These are phyloP conservation scores for Nemania sp. DNA, from an alignment of 2,329 filamentous ascomycete species.

Conservation along the genomic window DNA sequence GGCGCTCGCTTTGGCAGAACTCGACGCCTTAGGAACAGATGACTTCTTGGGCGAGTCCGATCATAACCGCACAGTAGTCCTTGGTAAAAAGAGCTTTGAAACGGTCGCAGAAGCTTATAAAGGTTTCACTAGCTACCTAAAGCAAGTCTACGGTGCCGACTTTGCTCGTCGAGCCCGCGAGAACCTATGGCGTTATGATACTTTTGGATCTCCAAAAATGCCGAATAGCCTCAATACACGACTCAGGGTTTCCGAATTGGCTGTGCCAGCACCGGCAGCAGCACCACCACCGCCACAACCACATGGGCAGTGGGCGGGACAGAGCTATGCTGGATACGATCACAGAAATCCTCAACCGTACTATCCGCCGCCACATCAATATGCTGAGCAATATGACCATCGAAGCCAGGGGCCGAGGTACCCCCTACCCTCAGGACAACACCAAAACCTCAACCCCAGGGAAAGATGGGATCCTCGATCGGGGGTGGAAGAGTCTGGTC, in stretches of 20 bases:
- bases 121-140: conserved; percentile 24
- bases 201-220: conserved; percentile 19
- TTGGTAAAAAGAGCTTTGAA: conserved; percentile 23
- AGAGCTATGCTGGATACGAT: conserved; percentile 4
- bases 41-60: conserved; percentile 12
- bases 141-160: conserved; percentile 26
- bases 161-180: conserved; percentile 31
- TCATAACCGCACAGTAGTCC: background rate
- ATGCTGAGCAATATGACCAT: conserved; percentile 5
- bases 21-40: conserved; percentile 21
- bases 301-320: conserved; percentile 8
- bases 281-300: background rate
- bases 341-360: conserved; percentile 2
- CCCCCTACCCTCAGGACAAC: background rate
- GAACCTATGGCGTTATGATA: conserved; percentile 28
- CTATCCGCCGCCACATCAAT: conserved; percentile 9
- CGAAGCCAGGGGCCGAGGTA: background rate
- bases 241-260: conserved; percentile 11
- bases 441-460: no score
- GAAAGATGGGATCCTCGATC: no score
- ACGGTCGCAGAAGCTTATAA: conserved; percentile 21
- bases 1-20: conserved; percentile 24
- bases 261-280: background rate
- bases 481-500: no score
- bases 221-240: conserved; percentile 23